Percentiles rank a stretch among this genome's conserved stretches.
These are phyloP conservation scores for Simplicillium aogashimaense DNA, from an alignment of 2,329 filamentous ascomycete genomes.

Conservation along the genomic window DNA sequence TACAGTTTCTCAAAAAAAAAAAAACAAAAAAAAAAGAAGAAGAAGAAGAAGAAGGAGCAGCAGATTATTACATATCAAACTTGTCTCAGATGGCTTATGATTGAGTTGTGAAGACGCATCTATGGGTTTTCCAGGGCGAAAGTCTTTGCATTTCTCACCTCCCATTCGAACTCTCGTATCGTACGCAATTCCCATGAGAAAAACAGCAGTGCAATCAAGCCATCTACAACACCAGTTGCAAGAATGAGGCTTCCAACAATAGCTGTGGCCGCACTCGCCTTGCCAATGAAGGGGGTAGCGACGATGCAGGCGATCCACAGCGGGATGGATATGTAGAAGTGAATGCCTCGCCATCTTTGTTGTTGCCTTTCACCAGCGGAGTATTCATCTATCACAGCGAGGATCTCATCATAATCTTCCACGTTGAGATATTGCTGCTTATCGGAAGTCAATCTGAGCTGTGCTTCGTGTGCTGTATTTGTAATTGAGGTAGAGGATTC, in stretches of 20 bases:
- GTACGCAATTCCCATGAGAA: constrained; percentile 74
- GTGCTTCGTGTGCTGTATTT: constrained; percentile 17
- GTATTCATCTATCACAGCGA: constrained; percentile 46
- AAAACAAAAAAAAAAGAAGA: too few species aligned
- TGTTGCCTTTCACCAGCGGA: constrained; percentile 61
- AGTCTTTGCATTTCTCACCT: constrained; percentile 61
- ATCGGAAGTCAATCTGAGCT: constrained; percentile 19
- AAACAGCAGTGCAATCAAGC: constrained; percentile 79
- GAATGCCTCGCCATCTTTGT: constrained; percentile 57
- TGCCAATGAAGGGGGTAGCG: constrained; percentile 79
- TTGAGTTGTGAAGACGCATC: too few species aligned
- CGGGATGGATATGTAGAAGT: constrained; percentile 61
- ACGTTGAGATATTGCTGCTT: constrained; percentile 11
- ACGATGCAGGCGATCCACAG: constrained; percentile 66
- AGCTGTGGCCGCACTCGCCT: constrained; percentile 70
- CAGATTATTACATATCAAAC: too few species aligned
- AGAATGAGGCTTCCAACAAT: constrained; percentile 71
- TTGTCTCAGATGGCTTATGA: too few species aligned
- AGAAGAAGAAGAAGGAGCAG: too few species aligned
- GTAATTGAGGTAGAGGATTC: constrained; percentile 8
- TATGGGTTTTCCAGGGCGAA: constrained; percentile 6
- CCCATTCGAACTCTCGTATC: constrained; percentile 88
- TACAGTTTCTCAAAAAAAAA: too few species aligned
- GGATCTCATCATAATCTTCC: constrained; percentile 4
- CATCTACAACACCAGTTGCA: constrained; percentile 68